Evolutionary conservation across 2,329 filamentous ascomycete genomes (phyloP).

Genomic region (Blastomyces emzantsi): DNA sequence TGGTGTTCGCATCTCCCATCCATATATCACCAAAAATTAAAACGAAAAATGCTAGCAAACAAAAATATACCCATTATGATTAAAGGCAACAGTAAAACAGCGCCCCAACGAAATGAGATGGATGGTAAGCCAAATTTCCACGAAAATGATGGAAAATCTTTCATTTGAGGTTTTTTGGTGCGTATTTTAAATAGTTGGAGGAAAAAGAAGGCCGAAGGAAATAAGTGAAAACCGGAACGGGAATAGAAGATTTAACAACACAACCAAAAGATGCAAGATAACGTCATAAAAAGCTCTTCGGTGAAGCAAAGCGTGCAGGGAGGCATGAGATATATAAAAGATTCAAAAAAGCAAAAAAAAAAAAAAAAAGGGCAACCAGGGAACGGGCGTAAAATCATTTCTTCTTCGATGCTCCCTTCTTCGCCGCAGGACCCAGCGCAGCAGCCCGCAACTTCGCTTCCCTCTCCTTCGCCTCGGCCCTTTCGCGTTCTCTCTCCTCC

Average conservation of each 20-base stretch:
- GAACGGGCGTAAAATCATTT: not conserved
- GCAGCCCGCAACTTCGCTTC: slow-evolving; percentile 35
- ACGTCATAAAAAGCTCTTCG: not conserved
- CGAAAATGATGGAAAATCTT: not conserved
- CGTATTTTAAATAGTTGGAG: not conserved
- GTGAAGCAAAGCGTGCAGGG: not conserved
- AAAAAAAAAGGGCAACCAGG: not conserved
- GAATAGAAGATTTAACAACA: not conserved
- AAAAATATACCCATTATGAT: not conserved
- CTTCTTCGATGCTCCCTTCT: slow-evolving; percentile 28
- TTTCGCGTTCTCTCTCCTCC: slow-evolving; percentile 33
- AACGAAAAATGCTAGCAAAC: not conserved
- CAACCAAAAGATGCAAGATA: not conserved
- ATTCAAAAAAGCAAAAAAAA: not conserved
- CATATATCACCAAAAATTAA: not conserved
- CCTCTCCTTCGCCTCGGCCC: slow-evolving; percentile 28
- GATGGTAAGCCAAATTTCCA: not conserved
- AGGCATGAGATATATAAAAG: not conserved
- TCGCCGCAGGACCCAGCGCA: slow-evolving; percentile 27
- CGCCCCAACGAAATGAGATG: not conserved
- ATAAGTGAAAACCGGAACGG: not conserved
- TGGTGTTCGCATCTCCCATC: no score
- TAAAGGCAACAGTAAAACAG: not conserved
- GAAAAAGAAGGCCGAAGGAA: not conserved
- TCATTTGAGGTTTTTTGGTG: not conserved